phyloP scores from a whole-genome alignment of 2,329 filamentous ascomycete species.

The Penicillium sp. region DNA sequence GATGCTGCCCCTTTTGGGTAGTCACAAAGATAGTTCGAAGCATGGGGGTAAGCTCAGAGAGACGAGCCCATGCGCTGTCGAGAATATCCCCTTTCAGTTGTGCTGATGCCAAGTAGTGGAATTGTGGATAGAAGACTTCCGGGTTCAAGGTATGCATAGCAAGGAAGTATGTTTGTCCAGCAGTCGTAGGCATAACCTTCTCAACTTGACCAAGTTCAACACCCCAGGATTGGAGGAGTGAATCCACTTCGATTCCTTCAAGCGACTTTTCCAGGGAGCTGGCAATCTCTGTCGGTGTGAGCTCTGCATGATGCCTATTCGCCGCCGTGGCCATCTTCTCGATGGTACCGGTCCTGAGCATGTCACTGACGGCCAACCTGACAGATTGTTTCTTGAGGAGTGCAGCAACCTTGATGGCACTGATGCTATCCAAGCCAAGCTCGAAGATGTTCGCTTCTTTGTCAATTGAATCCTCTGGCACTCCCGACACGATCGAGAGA shows the following conservation, averaged over 20 bases:
- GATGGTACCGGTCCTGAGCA: conserved; percentile 64
- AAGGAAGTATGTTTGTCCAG: conserved; percentile 78
- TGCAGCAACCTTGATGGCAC: conserved; percentile 74
- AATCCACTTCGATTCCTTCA: conserved; percentile 35
- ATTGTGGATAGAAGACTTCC: conserved; percentile 67
- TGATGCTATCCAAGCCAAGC: conserved; percentile 86
- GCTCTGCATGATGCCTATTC: conserved; percentile 13
- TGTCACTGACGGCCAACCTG: conserved; percentile 62
- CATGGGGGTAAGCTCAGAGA: conserved; percentile 57
- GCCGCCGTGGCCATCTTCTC: conserved; percentile 54
- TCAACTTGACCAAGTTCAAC: conserved; percentile 50
- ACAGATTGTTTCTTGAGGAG: conserved; percentile 62
- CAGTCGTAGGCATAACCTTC: conserved; percentile 61
- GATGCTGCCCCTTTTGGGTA: conserved; percentile 39
- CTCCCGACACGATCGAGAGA: conserved; percentile 56
- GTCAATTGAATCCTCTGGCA: conserved; percentile 55
- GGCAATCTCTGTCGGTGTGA: conserved; percentile 15
- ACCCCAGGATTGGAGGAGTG: conserved; percentile 40
- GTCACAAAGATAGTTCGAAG: conserved; percentile 64
- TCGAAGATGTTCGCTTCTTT: conserved; percentile 68
- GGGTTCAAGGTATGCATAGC: conserved; percentile 62
- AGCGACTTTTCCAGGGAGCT: conserved; percentile 31
- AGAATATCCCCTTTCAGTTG: conserved; percentile 42
- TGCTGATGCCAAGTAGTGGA: conserved; percentile 55
- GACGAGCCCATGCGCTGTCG: conserved; percentile 55